Base-by-base conservation (phyloP, 371 early-diverging fungal genomes). In the Fennellomyces sp. region DNA sequence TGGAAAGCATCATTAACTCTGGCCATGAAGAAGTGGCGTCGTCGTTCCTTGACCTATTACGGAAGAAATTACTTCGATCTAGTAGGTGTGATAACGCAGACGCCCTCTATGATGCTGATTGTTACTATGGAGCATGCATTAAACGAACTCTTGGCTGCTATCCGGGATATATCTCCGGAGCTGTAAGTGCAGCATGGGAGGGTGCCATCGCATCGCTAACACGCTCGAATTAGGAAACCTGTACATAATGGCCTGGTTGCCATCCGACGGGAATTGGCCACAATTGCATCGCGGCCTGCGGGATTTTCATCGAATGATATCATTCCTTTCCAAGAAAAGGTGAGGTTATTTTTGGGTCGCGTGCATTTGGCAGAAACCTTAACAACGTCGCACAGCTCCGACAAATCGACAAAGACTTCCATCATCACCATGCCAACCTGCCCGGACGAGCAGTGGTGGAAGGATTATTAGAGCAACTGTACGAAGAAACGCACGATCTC, bases 371-470 rank as follows among this genome's bases (percentile, higher is more conserved):
- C n/a, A n/a, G n/a, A n/a, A n/a, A n/a, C n/a, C n/a, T n/a, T n/a
- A n/a, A n/a, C n/a, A n/a, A n/a, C n/a, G n/a, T n/a, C n/a, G n/a
- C n/a, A n/a, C n/a, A 78, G 69, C 65, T 93, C 21, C 84, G 88
- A 5, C 82, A 85, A 52, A 85, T 92, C 56, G 92, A 92, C 58
- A 73, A 84, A 45, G 45, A 45, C 2, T 23, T 45, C 1, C 45
- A 23, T 12, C n/a, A 23, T 11, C 19, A 45, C 0, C 23, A 21
- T 21, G 21, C 10, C n/a, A 45, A 21, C 23, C 88, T 88, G 0
- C 71, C 86, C 49, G 96, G 96, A 38, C 93, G 94, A 61, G 94
- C 91, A 3, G 80, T 89, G 19, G 92, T 96, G 42, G 89, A 91
- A 45, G 92, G 89, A 1, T 66, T 96, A 38, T 54, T 94, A 60